Conservation (phyloP, 1,284 basidiomycete genomes). For the Waitea zeae region DNA sequence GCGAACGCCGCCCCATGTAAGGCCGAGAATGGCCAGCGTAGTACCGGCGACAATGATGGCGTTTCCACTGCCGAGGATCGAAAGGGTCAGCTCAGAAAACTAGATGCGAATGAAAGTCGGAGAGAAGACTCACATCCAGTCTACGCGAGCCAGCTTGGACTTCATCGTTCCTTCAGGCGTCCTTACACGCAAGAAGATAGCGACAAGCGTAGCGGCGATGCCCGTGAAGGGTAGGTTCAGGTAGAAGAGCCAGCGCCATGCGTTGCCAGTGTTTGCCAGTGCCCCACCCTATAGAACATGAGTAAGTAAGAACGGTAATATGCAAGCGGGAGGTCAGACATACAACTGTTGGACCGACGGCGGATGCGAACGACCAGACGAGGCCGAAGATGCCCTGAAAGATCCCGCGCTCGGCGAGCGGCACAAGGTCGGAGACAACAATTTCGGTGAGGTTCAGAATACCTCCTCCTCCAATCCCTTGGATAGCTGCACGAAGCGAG, state of each 20-base stretch:
- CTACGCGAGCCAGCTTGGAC: constrained; percentile 13
- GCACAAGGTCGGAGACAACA: constrained; percentile 22
- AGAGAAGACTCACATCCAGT: constrained; percentile 13
- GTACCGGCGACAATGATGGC: constrained; percentile 13
- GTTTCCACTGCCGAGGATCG: constrained; percentile 14
- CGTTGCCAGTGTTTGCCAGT: constrained; percentile 12
- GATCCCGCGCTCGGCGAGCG: constrained; percentile 21
- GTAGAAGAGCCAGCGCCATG: constrained; percentile 17
- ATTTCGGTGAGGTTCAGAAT: constrained; percentile 20
- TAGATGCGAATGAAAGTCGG: background rate
- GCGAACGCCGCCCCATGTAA: constrained; percentile 17
- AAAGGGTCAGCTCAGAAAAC: background rate
- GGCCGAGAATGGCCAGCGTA: constrained; percentile 11
- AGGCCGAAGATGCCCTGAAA: constrained; percentile 13
- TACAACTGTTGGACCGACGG: too few relatives aligned
- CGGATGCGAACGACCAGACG: background rate
- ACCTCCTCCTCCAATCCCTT: constrained; percentile 27
- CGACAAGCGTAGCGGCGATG: constrained; percentile 16
- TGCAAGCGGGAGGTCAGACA: too few relatives aligned
- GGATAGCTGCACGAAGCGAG: constrained; percentile 15
- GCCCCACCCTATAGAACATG: constrained; percentile 18
- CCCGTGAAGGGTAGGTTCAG: constrained; percentile 22
- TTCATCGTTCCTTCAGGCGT: constrained; percentile 14
- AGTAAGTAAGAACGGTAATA: too few relatives aligned
- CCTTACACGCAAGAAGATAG: constrained; percentile 18